Evolutionary conservation across 345 rosid species (phyloP).

Genomic region (Populus alba): DNA sequence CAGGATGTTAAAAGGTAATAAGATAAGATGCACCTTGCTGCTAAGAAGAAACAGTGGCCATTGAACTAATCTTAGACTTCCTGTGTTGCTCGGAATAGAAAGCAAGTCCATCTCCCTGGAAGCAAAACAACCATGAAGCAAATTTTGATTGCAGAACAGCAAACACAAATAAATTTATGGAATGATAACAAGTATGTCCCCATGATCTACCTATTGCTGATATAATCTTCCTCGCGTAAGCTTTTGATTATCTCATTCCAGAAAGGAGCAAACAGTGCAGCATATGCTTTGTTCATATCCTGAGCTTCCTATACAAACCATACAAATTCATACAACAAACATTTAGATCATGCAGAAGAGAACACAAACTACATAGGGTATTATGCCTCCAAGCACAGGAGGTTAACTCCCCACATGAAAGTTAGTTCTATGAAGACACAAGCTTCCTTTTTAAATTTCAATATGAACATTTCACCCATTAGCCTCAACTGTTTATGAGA

Average conservation of each 20-base stretch:
- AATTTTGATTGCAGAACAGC: conserved; percentile 1
- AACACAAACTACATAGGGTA: not conserved
- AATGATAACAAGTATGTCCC: conserved; percentile 14
- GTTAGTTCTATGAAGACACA: not conserved
- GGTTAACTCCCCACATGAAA: not conserved
- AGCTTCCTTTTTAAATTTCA: too few relatives aligned
- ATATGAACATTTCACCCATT: too few relatives aligned
- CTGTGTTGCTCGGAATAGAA: conserved; percentile 85
- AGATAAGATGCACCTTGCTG: conserved; percentile 67
- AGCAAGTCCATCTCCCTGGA: conserved; percentile 97
- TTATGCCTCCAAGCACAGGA: not conserved
- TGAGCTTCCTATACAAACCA: conserved; percentile 68
- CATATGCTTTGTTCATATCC: conserved; percentile 66
- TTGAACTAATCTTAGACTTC: conserved; percentile 86
- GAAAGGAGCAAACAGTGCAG: conserved; percentile 91
- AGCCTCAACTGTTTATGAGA: too few relatives aligned
- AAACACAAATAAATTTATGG: conserved; percentile 11
- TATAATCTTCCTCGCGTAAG: conserved; percentile 93
- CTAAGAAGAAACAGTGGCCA: conserved; percentile 99
- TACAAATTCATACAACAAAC: not conserved
- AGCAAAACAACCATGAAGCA: conserved; percentile 7
- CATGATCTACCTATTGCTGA: conserved; percentile 68
- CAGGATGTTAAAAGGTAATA: conserved; percentile 6
- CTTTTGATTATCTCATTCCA: conserved; percentile 98
- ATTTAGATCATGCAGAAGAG: not conserved